phyloP scores from a whole-genome alignment of 768 basidiomycete genomes.

The Pholiota microspora region DNA sequence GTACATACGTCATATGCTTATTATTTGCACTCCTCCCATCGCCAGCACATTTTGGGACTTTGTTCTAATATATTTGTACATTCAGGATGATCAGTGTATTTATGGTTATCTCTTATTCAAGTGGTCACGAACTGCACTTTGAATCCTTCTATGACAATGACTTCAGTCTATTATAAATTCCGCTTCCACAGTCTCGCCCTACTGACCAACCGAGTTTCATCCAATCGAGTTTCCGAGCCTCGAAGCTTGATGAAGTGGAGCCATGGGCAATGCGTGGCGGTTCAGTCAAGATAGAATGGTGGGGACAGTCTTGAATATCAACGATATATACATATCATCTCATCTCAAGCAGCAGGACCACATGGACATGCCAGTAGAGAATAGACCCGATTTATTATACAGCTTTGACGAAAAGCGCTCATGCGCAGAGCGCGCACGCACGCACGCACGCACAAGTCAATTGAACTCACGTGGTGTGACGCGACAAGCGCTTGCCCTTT shows the following conservation, averaged over 20 bases:
- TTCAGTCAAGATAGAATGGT: not conserved
- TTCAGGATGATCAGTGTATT: no score
- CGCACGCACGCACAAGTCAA: no score
- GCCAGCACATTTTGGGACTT: not conserved
- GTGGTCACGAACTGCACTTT: no score
- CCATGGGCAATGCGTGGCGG: not conserved
- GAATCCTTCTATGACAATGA: not conserved
- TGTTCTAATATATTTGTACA: no score
- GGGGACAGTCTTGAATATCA: not conserved
- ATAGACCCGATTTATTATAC: no score
- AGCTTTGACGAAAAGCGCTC: no score
- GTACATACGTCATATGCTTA: not conserved
- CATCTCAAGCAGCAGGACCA: not conserved
- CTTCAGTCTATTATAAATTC: not conserved
- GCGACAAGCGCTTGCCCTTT: conserved; percentile 3
- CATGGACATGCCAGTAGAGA: not conserved
- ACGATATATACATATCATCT: not conserved
- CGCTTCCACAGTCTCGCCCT: no score
- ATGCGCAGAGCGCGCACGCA: not conserved
- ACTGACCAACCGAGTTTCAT: no score
- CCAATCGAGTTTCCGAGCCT: no score
- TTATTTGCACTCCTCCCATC: not conserved
- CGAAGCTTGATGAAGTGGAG: not conserved
- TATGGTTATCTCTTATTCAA: no score
- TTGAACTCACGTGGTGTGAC: conserved; percentile 14